Percentiles rank a stretch among this genome's conserved stretches.
Conservation (phyloP, 345 rosid species). For the Cardamine chenopodiifolia region DNA sequence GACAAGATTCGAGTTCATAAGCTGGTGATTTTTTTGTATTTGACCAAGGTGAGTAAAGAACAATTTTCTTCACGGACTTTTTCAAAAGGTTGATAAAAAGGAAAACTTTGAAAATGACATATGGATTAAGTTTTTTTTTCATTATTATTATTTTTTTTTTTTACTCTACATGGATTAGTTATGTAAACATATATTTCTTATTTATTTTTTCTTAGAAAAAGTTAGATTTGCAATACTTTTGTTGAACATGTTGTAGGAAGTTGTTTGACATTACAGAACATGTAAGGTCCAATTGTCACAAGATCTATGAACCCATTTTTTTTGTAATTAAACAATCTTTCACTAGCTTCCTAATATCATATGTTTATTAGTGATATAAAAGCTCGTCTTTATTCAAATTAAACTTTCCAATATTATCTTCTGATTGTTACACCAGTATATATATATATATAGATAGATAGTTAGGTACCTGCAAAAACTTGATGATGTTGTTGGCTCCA, state of each 20-base stretch:
- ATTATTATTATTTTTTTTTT: too few relatives aligned
- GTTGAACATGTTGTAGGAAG: background rate
- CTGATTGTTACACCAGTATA: background rate
- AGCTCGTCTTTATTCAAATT: background rate
- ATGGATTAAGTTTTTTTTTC: background rate
- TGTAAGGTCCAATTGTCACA: background rate
- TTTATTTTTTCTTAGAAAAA: background rate
- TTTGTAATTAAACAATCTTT: background rate
- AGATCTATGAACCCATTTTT: background rate
- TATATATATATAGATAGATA: too few relatives aligned
- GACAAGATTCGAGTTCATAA: background rate
- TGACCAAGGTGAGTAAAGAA: conserved; percentile 16
- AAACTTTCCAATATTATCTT: background rate
- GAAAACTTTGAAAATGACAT: conserved; percentile 25
- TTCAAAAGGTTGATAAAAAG: conserved; percentile 14
- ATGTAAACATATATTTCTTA: too few relatives aligned
- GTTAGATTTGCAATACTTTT: background rate
- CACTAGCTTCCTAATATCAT: background rate
- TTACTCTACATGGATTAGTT: background rate
- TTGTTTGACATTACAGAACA: conserved; percentile 19
- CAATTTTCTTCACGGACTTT: conserved; percentile 12
- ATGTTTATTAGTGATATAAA: background rate
- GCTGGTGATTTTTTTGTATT: background rate
- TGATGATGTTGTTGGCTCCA: conserved; percentile 92
- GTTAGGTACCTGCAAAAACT: conserved; percentile 72